phyloP scores from a whole-genome alignment of 345 rosid species.

The Ceriops decandra region DNA sequence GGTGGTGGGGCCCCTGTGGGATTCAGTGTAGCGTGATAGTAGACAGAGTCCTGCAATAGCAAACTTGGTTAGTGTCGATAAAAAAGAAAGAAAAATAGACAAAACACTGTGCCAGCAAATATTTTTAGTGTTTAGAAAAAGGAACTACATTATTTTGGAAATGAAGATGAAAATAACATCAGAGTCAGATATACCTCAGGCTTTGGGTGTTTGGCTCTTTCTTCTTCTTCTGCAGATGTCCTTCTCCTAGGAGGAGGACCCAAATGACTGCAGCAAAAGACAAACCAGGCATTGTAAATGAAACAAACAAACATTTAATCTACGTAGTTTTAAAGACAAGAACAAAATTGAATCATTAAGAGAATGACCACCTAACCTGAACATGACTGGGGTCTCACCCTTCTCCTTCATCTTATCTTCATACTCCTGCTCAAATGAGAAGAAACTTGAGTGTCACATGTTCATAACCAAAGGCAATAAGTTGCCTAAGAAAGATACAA shows the following conservation, averaged over 20 bases:
- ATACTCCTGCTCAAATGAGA: constrained; percentile 51
- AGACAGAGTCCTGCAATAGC: constrained; percentile 82
- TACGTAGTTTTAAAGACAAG: constrained; percentile 3
- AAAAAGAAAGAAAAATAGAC: constrained; percentile 3
- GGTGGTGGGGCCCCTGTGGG: constrained; percentile 99
- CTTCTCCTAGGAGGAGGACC: constrained; percentile 76
- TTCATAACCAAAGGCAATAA: not conserved
- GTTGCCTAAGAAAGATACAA: not conserved
- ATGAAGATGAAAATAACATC: constrained; percentile 4
- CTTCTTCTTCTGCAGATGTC: constrained; percentile 83
- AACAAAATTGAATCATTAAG: constrained; percentile 11
- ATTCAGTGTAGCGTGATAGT: constrained; percentile 91
- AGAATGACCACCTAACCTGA: constrained; percentile 49
- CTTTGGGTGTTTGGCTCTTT: constrained; percentile 65
- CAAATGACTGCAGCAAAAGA: constrained; percentile 67
- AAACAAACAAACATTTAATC: constrained; percentile 13
- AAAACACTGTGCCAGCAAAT: too few species aligned
- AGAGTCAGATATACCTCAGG: constrained; percentile 63
- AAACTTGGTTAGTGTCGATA: constrained; percentile 9
- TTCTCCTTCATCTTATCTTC: constrained; percentile 92
- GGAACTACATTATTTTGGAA: too few species aligned
- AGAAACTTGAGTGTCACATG: not conserved
- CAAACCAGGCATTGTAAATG: constrained; percentile 24
- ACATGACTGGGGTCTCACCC: constrained; percentile 97
- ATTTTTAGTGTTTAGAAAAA: too few species aligned